Evolutionary conservation across 1,284 basidiomycete genomes (phyloP), one percentile per base, ranked within the genome.

Genomic region (Laetiporus sulphureus): DNA sequence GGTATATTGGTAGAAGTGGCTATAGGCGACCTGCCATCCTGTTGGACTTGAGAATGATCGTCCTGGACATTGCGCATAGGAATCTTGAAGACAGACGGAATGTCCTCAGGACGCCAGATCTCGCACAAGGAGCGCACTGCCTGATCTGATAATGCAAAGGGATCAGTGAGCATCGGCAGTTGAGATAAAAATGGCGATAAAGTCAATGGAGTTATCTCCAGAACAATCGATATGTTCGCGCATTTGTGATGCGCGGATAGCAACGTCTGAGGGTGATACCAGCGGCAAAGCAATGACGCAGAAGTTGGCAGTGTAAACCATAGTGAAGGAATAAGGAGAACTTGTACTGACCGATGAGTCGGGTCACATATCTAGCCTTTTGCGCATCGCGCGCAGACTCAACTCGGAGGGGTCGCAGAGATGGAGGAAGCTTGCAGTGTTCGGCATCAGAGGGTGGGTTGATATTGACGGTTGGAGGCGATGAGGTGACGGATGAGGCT

Each of bases 71-170:
- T 24, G 20, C 32, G 13, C 11, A 25, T 20, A 12, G 39, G 22
- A 22, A 12, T 5, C 15, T 7, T 30, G 39, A 84, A 87, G 20
- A 74, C 69, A 20, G 55, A 40, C 1, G 85, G 84, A 31, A 87
- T 80, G 54, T 82, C 75, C 54, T 85, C 75, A 2, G 77, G 75
- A 36, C 68, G 77, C 84, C 84, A 87, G 60, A 84, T 81, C 51
- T 87, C 80, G 56, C 72, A 77, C 41, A 87, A 60, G 5, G 74
- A 79, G 56, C 79, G 81, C 45, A 87, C 75, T 32, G 84, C 77
- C 76, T 85, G 79, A 68, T 87, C 83, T 87, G 59, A 34, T 48
- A 37, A 45, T 34, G 30, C 13, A 49, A 29, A 32, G 35, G 20
- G 37, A 33, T 13, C 11, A 13, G 18, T 15, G n/a, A n/a, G n/a